Evolutionary conservation across 495 filamentous ascomycete genomes (phyloP), one percentile per base, ranked within the genome.

Genomic region (Tuber indicum): DNA sequence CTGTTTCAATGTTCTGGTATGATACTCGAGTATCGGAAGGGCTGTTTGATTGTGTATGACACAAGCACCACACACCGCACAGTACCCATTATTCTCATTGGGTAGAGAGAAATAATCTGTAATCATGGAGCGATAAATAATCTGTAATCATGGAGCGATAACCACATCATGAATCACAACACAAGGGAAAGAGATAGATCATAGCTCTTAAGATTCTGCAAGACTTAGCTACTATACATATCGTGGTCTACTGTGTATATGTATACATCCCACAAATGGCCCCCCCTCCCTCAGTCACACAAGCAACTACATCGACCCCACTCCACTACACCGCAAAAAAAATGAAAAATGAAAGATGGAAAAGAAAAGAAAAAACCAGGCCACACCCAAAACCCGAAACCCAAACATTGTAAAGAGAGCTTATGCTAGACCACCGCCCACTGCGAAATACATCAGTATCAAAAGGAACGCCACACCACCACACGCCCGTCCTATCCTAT

Each of bases 301-400:
- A 66, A 36, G 58, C 58, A 36, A 19, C 58, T 36, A 66, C 52
- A 26, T 62, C n/a, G 52, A 26, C 58, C 32, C 58, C 58, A 66
- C 26, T 66, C 14, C 26, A 66, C 58, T 36, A 2, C 71, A 41
- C 49, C 8, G 23, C 49, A 70, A 58, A 26, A 75, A 76, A 5
- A 10, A 73, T 3, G 16, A 10, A 52, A 72, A 46, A 41, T 41
- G 39, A 41, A 41, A 41, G 4, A 41, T 41, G 39, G 4, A 41
- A 41, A 72, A 75, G 32, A 3, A 23, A 21, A 42, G 39, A 72
- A 70, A 47, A 19, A 43, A 71, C 46, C 69, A 44, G 32, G 23
- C 46, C 72, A 32, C 71, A 41, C 71, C 12, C 21, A 66, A 77
- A 52, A 49, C 74, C 46, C 32, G 26, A 44, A 45, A 52, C 14